Conservation (phyloP, 2,329 filamentous ascomycete genomes). For the Diatrype stigma region DNA sequence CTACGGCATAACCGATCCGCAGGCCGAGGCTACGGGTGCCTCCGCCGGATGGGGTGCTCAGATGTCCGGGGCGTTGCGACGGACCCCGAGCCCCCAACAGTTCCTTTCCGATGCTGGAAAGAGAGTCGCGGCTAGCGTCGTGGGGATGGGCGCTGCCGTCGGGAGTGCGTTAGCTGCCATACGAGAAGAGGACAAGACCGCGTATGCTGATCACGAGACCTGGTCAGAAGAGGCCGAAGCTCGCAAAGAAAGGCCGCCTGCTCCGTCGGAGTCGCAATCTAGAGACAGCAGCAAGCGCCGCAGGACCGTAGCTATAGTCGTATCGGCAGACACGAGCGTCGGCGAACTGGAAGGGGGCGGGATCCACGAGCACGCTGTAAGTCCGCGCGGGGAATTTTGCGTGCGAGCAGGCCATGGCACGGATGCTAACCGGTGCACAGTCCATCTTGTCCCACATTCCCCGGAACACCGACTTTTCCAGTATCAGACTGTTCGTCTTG, state of each 20-base stretch:
- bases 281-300: conserved; percentile 43
- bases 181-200: conserved; percentile 75
- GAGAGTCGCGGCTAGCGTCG: conserved; percentile 74
- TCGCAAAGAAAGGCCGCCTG: conserved; percentile 43
- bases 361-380: conserved; percentile 76
- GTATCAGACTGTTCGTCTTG: conserved; percentile 76
- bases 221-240: conserved; percentile 89
- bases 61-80: conserved; percentile 75
- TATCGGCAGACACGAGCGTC: conserved; percentile 69
- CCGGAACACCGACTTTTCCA: conserved; percentile 67
- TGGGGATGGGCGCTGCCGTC: conserved; percentile 76
- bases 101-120: conserved; percentile 80
- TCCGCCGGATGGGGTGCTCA: conserved; percentile 64
- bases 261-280: conserved; percentile 28
- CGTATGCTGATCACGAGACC: conserved; percentile 79
- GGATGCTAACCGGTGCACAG: conserved; percentile 36
- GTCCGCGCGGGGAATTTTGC: conserved; percentile 29
- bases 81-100: conserved; percentile 83
- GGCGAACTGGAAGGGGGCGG: conserved; percentile 56
- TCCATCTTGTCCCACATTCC: conserved; percentile 88
- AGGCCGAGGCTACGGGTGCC: conserved; percentile 30
- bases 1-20: conserved; percentile 36
- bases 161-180: conserved; percentile 80
- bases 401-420: conserved; percentile 5
- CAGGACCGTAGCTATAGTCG: conserved; percentile 82